Evolutionary conservation across 805 yeast species (phyloP).

Genomic region (Yamadazyma philogaea): DNA sequence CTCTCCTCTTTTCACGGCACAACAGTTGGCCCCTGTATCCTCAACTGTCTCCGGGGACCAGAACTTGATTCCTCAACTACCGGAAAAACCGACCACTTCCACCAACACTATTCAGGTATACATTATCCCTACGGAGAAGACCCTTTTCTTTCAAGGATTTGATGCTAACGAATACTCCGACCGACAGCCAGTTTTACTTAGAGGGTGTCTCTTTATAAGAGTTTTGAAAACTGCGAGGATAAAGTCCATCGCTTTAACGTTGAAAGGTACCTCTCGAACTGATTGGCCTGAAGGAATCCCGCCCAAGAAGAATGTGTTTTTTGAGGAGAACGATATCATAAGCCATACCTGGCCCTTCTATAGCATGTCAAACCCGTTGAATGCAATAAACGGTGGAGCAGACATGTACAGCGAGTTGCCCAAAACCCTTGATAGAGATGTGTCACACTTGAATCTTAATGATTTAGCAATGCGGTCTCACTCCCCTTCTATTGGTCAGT

Average conservation of each 20-base stretch:
- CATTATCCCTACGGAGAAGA: constrained; percentile 75
- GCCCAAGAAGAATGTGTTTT: constrained; percentile 67
- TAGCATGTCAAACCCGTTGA: constrained; percentile 22
- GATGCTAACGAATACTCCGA: constrained; percentile 58
- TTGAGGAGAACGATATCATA: constrained; percentile 63
- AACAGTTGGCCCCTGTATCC: constrained; percentile 21
- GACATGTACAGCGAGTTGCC: constrained; percentile 38
- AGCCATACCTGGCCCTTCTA: constrained; percentile 92
- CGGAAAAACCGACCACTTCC: constrained; percentile 54
- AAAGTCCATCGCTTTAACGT: constrained; percentile 56
- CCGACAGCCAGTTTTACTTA: constrained; percentile 71
- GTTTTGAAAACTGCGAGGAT: constrained; percentile 70
- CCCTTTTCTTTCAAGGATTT: constrained; percentile 79
- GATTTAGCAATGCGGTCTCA: constrained; percentile 17
- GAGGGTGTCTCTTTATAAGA: constrained; percentile 75
- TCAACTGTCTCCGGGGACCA: constrained; percentile 14
- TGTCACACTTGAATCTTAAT: constrained; percentile 35
- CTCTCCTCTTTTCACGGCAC: constrained; percentile 29
- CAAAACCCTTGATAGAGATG: constrained; percentile 24
- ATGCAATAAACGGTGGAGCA: constrained; percentile 42
- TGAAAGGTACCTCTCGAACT: constrained; percentile 70
- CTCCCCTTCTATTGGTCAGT: constrained; percentile 8
- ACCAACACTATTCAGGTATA: constrained; percentile 68
- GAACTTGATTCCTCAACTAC: constrained; percentile 44
- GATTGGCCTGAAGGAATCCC: constrained; percentile 99